Evolutionary conservation across 768 basidiomycete genomes (phyloP).

Genomic region (Phanerodontia chrysosporium): DNA sequence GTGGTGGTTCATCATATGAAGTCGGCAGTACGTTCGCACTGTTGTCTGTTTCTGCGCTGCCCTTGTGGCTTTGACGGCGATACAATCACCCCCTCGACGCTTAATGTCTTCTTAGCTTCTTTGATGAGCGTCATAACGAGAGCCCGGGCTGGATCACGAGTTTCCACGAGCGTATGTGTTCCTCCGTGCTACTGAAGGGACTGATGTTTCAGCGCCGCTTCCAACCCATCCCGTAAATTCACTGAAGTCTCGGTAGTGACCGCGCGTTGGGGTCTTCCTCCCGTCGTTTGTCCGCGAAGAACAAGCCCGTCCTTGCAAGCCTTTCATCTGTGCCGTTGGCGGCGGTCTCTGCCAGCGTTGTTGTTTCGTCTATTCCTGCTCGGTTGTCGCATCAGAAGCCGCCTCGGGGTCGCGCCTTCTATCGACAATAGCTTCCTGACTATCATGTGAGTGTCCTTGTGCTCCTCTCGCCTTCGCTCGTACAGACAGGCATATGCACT

Average conservation of each 20-base stretch:
- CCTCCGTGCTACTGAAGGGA: not conserved
- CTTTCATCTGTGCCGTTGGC: not conserved
- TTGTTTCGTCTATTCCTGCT: not conserved
- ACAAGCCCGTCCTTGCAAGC: not conserved
- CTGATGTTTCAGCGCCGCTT: not conserved
- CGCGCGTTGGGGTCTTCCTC: not conserved
- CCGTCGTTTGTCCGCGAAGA: not conserved
- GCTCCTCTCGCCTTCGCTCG: not conserved
- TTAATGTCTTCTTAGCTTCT: slow-evolving; percentile 1
- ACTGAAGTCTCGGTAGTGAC: slow-evolving; percentile 1
- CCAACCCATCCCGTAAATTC: not conserved
- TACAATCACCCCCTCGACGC: not conserved
- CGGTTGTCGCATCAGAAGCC: not conserved
- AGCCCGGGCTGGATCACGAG: slow-evolving; percentile 1
- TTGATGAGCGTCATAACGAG: not conserved
- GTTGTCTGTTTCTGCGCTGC: not conserved
- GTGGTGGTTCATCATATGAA: too few species aligned
- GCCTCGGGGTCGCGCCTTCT: not conserved
- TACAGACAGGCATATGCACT: not conserved
- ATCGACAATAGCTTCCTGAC: not conserved
- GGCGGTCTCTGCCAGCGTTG: not conserved
- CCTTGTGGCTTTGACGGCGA: slow-evolving; percentile 2
- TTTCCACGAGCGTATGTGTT: not conserved
- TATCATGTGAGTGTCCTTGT: slow-evolving; percentile 9
- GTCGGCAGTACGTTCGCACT: not conserved